phyloP scores from a whole-genome alignment of 73 alveolate genomes.

The Uronychia setigera region DNA sequence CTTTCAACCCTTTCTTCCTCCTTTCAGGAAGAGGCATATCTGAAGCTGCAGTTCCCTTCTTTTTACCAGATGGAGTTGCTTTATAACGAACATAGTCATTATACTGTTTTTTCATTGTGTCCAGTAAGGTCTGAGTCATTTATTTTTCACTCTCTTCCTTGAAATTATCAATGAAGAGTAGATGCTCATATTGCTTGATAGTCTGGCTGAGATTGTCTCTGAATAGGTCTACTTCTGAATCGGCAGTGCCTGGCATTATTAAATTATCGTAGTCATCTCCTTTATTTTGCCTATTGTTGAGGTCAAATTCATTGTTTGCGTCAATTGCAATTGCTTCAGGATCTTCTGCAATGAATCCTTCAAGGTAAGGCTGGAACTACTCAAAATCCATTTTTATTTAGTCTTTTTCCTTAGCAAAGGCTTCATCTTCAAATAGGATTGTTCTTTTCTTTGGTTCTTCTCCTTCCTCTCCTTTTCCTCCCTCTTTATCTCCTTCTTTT shows the following conservation, averaged over 20 bases:
- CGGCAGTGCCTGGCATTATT: background rate
- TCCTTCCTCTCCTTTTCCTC: background rate
- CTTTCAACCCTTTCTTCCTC: constrained; percentile 54
- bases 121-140: constrained; percentile 1
- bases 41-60: background rate
- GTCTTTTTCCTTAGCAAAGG: background rate
- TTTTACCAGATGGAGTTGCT: background rate
- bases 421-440: background rate
- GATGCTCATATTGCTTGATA: constrained; percentile 12
- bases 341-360: background rate
- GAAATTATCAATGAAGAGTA: background rate
- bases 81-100: background rate
- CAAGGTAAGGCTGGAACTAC: background rate
- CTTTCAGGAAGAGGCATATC: constrained; percentile 1
- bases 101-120: constrained; percentile 8
- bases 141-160: background rate
- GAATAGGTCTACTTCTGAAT: background rate
- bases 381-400: background rate
- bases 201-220: constrained; percentile 1
- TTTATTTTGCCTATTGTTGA: background rate
- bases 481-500: background rate
- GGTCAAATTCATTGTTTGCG: background rate
- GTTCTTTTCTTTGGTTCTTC: background rate
- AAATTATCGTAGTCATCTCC: background rate
- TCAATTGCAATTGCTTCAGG: background rate